Conservation (phyloP, 2,329 filamentous ascomycete species). For the Aureobasidium sp. region DNA sequence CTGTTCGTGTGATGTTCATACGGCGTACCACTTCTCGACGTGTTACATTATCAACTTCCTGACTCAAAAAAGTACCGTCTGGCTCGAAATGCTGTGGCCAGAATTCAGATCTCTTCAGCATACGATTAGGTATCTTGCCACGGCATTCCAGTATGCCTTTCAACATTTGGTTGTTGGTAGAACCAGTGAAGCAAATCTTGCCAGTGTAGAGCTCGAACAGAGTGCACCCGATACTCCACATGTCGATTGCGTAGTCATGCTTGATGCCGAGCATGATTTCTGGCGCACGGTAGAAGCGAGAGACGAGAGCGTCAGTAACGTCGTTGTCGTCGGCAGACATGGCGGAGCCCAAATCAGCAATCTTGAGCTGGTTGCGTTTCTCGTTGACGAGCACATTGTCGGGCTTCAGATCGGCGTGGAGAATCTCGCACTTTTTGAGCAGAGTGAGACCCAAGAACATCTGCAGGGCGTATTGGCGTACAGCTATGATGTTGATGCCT, state of each 20-base stretch:
- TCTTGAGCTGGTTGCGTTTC: slow-evolving; percentile 75
- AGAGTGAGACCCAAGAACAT: slow-evolving; percentile 86
- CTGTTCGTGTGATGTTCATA: slow-evolving; percentile 63
- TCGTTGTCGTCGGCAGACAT: slow-evolving; percentile 86
- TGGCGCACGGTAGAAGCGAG: slow-evolving; percentile 92
- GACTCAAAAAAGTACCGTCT: slow-evolving; percentile 71
- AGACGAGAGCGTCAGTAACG: slow-evolving; percentile 90
- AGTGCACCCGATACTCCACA: slow-evolving; percentile 97
- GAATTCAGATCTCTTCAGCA: slow-evolving; percentile 75
- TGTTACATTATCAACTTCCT: slow-evolving; percentile 81
- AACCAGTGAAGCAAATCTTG: slow-evolving; percentile 91
- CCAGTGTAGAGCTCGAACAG: slow-evolving; percentile 95
- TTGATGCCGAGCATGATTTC: slow-evolving; percentile 97
- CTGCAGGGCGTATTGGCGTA: slow-evolving; percentile 84
- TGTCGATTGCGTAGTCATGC: slow-evolving; percentile 89
- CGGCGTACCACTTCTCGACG: slow-evolving; percentile 68
- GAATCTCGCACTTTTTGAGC: slow-evolving; percentile 83
- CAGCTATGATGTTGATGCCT: slow-evolving; percentile 81
- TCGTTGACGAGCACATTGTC: slow-evolving; percentile 95
- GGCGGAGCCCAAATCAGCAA: slow-evolving; percentile 95
- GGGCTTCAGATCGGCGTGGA: slow-evolving; percentile 94
- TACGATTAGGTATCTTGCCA: slow-evolving; percentile 82
- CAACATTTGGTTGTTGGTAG: slow-evolving; percentile 98
- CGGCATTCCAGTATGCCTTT: slow-evolving; percentile 93
- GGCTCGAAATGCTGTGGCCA: slow-evolving; percentile 77